Evolutionary conservation across 192 early-diverging fungal genomes (phyloP).

Genomic region (Lobulomyces angularis): DNA sequence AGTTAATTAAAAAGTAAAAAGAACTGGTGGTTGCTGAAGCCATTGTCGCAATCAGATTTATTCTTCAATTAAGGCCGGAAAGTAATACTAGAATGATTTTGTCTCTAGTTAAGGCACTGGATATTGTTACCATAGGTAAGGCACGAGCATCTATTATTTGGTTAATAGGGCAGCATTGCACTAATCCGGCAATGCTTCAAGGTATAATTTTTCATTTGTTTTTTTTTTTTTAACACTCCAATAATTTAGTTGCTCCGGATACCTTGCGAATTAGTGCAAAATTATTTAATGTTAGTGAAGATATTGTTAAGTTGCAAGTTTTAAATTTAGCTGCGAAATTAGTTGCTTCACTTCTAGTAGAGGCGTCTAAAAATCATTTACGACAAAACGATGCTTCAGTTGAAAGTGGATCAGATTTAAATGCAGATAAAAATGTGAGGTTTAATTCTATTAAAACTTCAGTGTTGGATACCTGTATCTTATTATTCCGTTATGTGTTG

Average conservation of each 20-base stretch:
- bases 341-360: slow-evolving; percentile 25
- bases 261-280: slow-evolving; percentile 66
- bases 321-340: slow-evolving; percentile 69
- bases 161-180: slow-evolving; percentile 71
- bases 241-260: slow-evolving; percentile 63
- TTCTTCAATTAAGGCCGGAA: slow-evolving; percentile 35
- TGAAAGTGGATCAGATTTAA: no score
- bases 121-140: slow-evolving; percentile 48
- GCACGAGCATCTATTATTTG: slow-evolving; percentile 79
- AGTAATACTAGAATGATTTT: slow-evolving; percentile 36
- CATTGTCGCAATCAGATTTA: slow-evolving; percentile 58
- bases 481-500: slow-evolving; percentile 62
- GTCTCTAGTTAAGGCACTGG: slow-evolving; percentile 46
- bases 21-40: slow-evolving; percentile 63
- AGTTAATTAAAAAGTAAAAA: slow-evolving; percentile 11
- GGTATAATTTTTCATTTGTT: no score
- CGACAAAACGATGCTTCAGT: slow-evolving; percentile 9
- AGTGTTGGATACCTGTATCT: slow-evolving; percentile 13
- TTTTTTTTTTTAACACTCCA: no score
- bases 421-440: neutral
- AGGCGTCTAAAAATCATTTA: no score
- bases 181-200: no score
- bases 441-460: neutral
- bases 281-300: slow-evolving; percentile 27
- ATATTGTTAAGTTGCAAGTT: slow-evolving; percentile 70